Evolutionary conservation across 1,284 basidiomycete species (phyloP).

Genomic region (Leccinum subfulvum): DNA sequence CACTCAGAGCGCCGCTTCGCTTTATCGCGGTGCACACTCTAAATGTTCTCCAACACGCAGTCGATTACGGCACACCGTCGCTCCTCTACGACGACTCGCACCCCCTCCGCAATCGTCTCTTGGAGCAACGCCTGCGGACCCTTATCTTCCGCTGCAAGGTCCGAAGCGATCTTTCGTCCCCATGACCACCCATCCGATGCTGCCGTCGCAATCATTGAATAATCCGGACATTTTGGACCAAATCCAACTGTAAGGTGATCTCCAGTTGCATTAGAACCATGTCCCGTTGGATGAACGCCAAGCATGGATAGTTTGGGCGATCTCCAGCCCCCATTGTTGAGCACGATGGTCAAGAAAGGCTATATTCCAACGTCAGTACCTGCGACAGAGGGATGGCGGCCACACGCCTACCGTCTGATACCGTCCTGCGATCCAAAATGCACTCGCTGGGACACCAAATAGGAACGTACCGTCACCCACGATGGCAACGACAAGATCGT

Average conservation of each 20-base stretch:
- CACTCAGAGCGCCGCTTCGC: not conserved
- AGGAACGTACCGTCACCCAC: slow-evolving; percentile 70
- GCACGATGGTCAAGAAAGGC: slow-evolving; percentile 69
- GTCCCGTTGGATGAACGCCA: slow-evolving; percentile 58
- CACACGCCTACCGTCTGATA: slow-evolving; percentile 56
- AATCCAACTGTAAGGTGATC: slow-evolving; percentile 60
- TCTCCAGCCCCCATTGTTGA: slow-evolving; percentile 74
- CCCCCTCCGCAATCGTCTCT: slow-evolving; percentile 46
- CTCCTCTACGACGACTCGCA: slow-evolving; percentile 56
- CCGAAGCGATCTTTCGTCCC: slow-evolving; percentile 45
- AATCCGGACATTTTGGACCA: slow-evolving; percentile 63
- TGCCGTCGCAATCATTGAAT: slow-evolving; percentile 59
- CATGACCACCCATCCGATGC: slow-evolving; percentile 64
- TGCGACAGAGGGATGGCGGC: not conserved
- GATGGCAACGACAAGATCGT: slow-evolving; percentile 55
- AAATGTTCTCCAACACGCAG: slow-evolving; percentile 43
- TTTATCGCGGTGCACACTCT: not conserved
- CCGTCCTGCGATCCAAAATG: slow-evolving; percentile 68
- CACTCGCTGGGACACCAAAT: slow-evolving; percentile 64
- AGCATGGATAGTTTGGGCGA: slow-evolving; percentile 66
- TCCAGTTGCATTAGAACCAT: slow-evolving; percentile 48
- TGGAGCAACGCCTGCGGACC: slow-evolving; percentile 36
- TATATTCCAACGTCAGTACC: slow-evolving; percentile 21
- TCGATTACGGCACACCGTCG: slow-evolving; percentile 64
- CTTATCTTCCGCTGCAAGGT: slow-evolving; percentile 9